Evolutionary conservation across 345 rosid species (phyloP).

Genomic region (Eutrema japonicum): DNA sequence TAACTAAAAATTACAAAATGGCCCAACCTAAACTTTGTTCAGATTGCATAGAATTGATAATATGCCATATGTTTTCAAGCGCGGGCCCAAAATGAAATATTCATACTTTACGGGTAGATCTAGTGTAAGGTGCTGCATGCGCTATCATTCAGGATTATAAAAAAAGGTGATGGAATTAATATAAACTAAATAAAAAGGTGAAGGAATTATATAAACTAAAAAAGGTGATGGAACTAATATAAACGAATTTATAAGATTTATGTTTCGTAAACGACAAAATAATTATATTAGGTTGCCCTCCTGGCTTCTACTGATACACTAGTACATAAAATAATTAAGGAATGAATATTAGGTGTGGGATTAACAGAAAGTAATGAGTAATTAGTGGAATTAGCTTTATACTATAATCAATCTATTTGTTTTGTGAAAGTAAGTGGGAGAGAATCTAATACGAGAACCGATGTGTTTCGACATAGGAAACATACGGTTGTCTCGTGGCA

Average conservation of each 20-base stretch:
- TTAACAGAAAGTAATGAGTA: slow-evolving; percentile 24
- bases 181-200: neutral
- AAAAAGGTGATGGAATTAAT: neutral
- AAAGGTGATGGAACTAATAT: neutral
- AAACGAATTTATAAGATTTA: slow-evolving; percentile 15
- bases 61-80: neutral
- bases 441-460: slow-evolving; percentile 42
- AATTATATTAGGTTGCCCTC: slow-evolving; percentile 27
- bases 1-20: neutral
- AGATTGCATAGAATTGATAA: neutral
- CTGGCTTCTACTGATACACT: slow-evolving; percentile 25
- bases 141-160: slow-evolving; percentile 13
- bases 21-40: neutral
- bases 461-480: slow-evolving; percentile 40
- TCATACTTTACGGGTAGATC: neutral
- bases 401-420: neutral
- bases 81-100: slow-evolving; percentile 8
- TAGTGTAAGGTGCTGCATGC: slow-evolving; percentile 9
- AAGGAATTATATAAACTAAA: neutral
- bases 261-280: slow-evolving; percentile 35
- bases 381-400: slow-evolving; percentile 31
- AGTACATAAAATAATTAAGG: neutral
- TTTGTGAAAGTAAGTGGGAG: slow-evolving; percentile 28
- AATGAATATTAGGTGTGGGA: slow-evolving; percentile 28
- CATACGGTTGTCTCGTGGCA: slow-evolving; percentile 38